Conservation (phyloP, 1,139 yeast species). For the Zygosaccharomyces sapae region DNA sequence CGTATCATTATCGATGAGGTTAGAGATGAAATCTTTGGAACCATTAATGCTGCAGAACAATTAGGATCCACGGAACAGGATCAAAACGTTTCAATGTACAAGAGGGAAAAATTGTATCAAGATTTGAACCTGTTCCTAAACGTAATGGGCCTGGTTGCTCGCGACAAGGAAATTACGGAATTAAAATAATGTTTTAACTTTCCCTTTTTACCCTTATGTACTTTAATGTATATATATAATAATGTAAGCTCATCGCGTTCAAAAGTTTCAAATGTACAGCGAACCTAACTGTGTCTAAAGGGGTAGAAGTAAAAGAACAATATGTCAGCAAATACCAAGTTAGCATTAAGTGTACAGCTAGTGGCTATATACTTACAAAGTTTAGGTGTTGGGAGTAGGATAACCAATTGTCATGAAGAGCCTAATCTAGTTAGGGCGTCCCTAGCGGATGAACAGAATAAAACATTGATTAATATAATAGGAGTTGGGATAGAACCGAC, state of each 20-base stretch:
- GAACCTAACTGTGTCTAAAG: not conserved
- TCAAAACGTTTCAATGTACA: slow-evolving; percentile 47
- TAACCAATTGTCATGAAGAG: slow-evolving; percentile 7
- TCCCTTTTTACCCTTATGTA: slow-evolving; percentile 4
- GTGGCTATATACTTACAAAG: slow-evolving; percentile 9
- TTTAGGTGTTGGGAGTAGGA: slow-evolving; percentile 2
- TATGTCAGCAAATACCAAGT: slow-evolving; percentile 7
- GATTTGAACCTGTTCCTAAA: slow-evolving; percentile 89
- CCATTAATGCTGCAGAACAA: slow-evolving; percentile 76
- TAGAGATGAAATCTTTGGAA: slow-evolving; percentile 88
- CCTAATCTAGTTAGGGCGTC: slow-evolving; percentile 7
- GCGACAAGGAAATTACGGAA: slow-evolving; percentile 47
- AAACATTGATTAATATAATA: slow-evolving; percentile 6
- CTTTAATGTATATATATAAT: slow-evolving; percentile 6
- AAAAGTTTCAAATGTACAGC: not conserved
- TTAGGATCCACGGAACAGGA: slow-evolving; percentile 43
- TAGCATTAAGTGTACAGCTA: slow-evolving; percentile 9
- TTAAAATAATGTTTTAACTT: slow-evolving; percentile 29
- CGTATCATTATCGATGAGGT: slow-evolving; percentile 92
- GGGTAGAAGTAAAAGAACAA: not conserved
- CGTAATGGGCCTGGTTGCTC: slow-evolving; percentile 94
- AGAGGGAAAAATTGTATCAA: slow-evolving; percentile 62
- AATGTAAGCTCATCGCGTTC: slow-evolving; percentile 6
- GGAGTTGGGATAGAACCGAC: slow-evolving; percentile 10
- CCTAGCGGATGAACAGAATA: slow-evolving; percentile 7